Percentiles rank a stretch among this genome's conserved stretches.
Conservation (phyloP, 805 yeast genomes). For the Schizosaccharomyces cryophilus region DNA sequence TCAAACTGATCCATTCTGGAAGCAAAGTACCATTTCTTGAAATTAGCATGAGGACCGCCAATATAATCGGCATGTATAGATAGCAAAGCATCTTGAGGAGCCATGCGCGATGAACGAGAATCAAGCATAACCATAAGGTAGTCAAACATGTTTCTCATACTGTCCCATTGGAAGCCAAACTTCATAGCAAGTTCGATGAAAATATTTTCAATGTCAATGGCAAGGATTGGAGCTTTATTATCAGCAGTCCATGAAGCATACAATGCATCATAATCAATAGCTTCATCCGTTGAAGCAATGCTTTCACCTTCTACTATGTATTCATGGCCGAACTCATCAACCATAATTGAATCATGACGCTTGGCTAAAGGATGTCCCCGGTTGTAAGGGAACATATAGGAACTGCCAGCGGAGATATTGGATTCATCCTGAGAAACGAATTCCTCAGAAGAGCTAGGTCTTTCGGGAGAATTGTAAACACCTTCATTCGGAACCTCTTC, state of each 20-base stretch:
- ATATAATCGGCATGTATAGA: slow-evolving; percentile 74
- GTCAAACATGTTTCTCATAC: slow-evolving; percentile 56
- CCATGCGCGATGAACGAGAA: slow-evolving; percentile 61
- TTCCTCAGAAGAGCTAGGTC: not conserved
- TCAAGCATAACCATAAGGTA: slow-evolving; percentile 61
- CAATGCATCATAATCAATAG: slow-evolving; percentile 34
- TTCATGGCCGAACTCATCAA: not conserved
- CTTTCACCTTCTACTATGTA: not conserved
- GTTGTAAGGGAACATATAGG: not conserved
- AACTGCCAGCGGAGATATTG: not conserved
- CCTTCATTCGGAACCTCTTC: not conserved
- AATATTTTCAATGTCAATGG: slow-evolving; percentile 32
- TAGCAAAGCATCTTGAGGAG: slow-evolving; percentile 42
- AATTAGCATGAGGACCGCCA: slow-evolving; percentile 74
- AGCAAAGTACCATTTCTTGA: slow-evolving; percentile 76
- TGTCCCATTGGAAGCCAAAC: slow-evolving; percentile 72
- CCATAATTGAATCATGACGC: not conserved
- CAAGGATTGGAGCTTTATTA: slow-evolving; percentile 52
- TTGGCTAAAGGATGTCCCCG: not conserved
- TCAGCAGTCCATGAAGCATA: slow-evolving; percentile 99
- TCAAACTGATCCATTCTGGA: slow-evolving; percentile 59
- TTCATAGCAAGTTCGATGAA: slow-evolving; percentile 32
- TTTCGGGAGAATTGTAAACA: not conserved
- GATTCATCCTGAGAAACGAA: not conserved
- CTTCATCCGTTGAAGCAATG: not conserved